phyloP scores from a whole-genome alignment of 768 basidiomycete genomes.

The Calocera viscosa region DNA sequence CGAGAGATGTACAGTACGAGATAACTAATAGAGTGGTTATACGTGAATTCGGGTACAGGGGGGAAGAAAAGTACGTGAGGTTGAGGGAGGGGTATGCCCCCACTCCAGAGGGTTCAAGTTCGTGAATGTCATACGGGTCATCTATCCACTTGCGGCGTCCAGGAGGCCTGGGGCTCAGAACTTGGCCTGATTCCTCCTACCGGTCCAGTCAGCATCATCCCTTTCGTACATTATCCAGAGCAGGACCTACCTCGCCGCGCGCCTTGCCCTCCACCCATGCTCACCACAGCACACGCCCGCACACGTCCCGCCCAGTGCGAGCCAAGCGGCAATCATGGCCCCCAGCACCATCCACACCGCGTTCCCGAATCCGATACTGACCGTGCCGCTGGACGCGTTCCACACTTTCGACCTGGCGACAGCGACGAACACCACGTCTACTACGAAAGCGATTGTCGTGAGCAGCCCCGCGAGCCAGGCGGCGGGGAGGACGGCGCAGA shows the following conservation, averaged over 20 bases:
- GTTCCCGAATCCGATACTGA: conserved; percentile 48
- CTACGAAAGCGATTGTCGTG: conserved; percentile 42
- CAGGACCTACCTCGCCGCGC: not conserved
- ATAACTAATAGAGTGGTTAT: no score
- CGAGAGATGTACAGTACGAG: no score
- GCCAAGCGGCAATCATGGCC: conserved; percentile 45
- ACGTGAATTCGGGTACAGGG: no score
- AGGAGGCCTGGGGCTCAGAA: no score
- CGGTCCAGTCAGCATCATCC: no score
- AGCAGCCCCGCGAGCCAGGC: conserved; percentile 44
- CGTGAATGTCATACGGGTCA: not conserved
- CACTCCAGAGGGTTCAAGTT: no score
- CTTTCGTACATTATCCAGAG: no score
- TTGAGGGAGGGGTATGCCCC: no score
- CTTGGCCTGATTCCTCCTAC: no score
- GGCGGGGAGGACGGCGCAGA: conserved; percentile 47
- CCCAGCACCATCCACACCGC: conserved; percentile 60
- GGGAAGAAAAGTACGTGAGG: no score
- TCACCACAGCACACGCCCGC: not conserved
- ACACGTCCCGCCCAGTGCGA: conserved; percentile 35
- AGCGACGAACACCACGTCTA: conserved; percentile 51
- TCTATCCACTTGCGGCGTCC: not conserved
- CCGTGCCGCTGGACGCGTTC: conserved; percentile 30
- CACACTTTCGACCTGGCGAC: conserved; percentile 37
- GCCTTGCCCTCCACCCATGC: not conserved